Base-by-base conservation (phyloP, 805 yeast genomes). In the Kregervanrija fluxuum region DNA sequence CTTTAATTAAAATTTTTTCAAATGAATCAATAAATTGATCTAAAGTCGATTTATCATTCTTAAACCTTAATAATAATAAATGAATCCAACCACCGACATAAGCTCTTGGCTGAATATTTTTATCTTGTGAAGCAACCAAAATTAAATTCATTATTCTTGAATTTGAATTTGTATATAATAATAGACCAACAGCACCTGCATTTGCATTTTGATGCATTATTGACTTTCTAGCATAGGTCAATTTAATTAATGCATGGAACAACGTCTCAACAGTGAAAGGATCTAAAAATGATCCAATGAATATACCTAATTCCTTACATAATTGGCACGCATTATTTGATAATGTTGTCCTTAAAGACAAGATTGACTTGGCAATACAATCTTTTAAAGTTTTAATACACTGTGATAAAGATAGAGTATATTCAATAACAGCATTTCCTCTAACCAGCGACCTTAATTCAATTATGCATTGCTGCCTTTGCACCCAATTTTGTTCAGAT, bases 401-500 rank as follows among this genome's bases (percentile, higher is more conserved):
- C 13, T 54, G 57, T 33, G 67, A 51, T 46, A 60, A 38, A 0
- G 56, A 43, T 0, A 64, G 64, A 4, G 71, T 64, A 48, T 59
- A 65, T 1, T 69, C 67, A 0, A 42, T 38, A 1, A 66, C 56
- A 5, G 57, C 65, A 54, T 79, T 77, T 3, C 90, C 88, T 38
- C 88, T 62, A 3, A 86, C 49, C 4, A 83, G 62, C 2, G 74
- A 68, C 45, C 96, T 71, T 32, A 88, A 55, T 40, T 70, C 71
- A 1, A 74, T 54, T 3, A 88, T 73, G 41, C 68, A 67, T 42
- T 74, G 71, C 54, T 90, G 96, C 56, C 99, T 72, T 0, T 55
- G 53, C 16, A 69, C 64, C 99, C 99, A 93, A 59, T 93, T 93
- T 47, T 73, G 73, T 57, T 93, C 99, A 0, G 95, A 84, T 60